Percentiles rank a stretch among this genome's conserved stretches.
phyloP scores from a whole-genome alignment of 2,329 filamentous ascomycete genomes.

The Aurifilum marmelostoma region DNA sequence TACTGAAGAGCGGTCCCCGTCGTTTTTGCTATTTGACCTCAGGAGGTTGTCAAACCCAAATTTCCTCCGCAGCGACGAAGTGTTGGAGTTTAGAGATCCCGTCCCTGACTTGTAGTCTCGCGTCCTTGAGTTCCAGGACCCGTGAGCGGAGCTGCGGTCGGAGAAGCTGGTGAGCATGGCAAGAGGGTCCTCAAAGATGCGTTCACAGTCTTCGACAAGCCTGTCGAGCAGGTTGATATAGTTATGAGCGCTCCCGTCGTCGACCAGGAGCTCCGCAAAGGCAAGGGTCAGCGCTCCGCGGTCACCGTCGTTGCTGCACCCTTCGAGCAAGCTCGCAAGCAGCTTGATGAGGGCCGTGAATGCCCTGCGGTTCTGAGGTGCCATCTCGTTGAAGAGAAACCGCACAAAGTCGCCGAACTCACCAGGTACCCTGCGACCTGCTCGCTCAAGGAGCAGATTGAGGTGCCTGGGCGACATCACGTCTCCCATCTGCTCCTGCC shows the following conservation, averaged over 20 bases:
- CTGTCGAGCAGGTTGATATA: slow-evolving; percentile 89
- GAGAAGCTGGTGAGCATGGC: slow-evolving; percentile 45
- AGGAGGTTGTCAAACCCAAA: slow-evolving; percentile 79
- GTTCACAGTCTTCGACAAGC: slow-evolving; percentile 85
- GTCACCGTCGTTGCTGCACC: slow-evolving; percentile 88
- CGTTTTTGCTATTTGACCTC: slow-evolving; percentile 77
- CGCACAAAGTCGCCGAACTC: slow-evolving; percentile 74
- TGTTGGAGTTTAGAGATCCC: slow-evolving; percentile 81
- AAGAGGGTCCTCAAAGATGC: slow-evolving; percentile 73
- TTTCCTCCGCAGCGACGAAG: slow-evolving; percentile 81
- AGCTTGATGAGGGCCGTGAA: slow-evolving; percentile 84
- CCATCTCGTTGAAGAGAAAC: slow-evolving; percentile 67
- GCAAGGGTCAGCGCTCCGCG: slow-evolving; percentile 84
- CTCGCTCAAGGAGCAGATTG: slow-evolving; percentile 71
- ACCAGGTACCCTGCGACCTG: slow-evolving; percentile 67
- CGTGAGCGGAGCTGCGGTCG: slow-evolving; percentile 51
- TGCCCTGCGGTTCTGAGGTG: slow-evolving; percentile 72
- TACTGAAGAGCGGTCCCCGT: slow-evolving; percentile 73
- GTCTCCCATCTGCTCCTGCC: slow-evolving; percentile 85
- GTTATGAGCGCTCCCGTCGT: slow-evolving; percentile 74
- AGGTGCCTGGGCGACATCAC: slow-evolving; percentile 75
- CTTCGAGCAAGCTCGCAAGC: slow-evolving; percentile 83
- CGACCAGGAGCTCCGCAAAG: slow-evolving; percentile 84
- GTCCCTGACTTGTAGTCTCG: slow-evolving; percentile 64
- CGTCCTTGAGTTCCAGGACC: slow-evolving; percentile 62